Percentiles rank a stretch among this genome's conserved stretches.
phyloP scores from a whole-genome alignment of 352 stramenopile species.

The Poterioochromonas sp. region DNA sequence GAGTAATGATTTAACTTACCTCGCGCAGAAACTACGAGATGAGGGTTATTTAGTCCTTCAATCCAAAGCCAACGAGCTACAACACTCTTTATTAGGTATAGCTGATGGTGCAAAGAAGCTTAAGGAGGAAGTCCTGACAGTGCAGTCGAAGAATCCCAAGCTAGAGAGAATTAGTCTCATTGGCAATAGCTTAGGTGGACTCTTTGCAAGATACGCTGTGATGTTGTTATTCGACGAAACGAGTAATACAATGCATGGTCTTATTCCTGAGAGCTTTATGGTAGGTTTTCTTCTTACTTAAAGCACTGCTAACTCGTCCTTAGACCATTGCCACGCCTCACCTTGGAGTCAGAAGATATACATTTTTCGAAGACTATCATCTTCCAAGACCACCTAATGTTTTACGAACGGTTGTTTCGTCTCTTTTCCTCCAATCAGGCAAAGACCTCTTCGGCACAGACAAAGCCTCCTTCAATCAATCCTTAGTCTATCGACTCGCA shows the following conservation, averaged over 20 bases:
- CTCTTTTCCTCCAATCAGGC: neutral
- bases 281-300: neutral
- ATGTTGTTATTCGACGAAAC: neutral
- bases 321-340: slow-evolving; percentile 26
- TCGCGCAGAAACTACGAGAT: neutral
- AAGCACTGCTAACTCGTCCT: neutral
- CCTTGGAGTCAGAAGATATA: neutral
- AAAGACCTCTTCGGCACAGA: neutral
- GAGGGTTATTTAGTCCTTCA: neutral
- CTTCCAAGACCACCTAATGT: neutral
- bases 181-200: slow-evolving; percentile 30
- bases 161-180: slow-evolving; percentile 3
- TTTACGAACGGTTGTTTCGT: neutral
- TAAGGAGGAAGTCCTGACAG: neutral
- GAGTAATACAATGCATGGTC: neutral
- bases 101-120: neutral
- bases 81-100: neutral
- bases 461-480: neutral
- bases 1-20: neutral
- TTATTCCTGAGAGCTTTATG: slow-evolving; percentile 9
- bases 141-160: neutral
- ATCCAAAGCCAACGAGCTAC: slow-evolving; percentile 9
- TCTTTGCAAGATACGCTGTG: neutral
- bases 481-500: neutral
- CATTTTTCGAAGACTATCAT: neutral